Conservation (phyloP, 78 protist species). For the Monosiga brevicollis region DNA sequence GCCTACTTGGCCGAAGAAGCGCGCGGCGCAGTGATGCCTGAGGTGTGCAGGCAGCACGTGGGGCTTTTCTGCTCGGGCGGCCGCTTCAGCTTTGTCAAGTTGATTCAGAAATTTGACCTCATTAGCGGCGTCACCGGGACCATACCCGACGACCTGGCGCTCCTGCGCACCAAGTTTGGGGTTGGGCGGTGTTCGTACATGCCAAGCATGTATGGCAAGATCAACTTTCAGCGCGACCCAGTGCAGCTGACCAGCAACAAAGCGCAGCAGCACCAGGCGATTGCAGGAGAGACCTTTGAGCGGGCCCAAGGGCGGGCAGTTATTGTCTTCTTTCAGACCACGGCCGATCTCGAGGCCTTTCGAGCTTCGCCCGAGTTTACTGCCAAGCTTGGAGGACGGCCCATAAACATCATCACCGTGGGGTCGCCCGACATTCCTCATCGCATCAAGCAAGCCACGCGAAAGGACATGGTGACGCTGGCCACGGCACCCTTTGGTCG, state of each 20-base stretch:
- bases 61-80: not conserved
- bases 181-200: not conserved
- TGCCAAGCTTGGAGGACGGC: not conserved
- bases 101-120: not conserved
- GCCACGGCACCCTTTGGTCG: not conserved
- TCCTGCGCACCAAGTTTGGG: not conserved
- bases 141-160: not conserved
- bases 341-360: no score
- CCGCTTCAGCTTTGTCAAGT: not conserved
- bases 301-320: not conserved
- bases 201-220: not conserved
- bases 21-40: not conserved
- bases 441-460: not conserved
- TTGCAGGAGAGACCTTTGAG: not conserved
- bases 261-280: not conserved
- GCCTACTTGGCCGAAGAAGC: not conserved
- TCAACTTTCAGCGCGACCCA: not conserved
- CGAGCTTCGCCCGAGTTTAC: no score
- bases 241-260: not conserved
- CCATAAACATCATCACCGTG: not conserved
- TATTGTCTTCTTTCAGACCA: constrained; percentile 5
- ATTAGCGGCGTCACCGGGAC: not conserved
- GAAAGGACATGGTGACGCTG: not conserved
- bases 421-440: no score
- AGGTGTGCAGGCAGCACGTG: not conserved